Conservation (phyloP, 306 rosid genomes). For the Inga leiocalycina region DNA sequence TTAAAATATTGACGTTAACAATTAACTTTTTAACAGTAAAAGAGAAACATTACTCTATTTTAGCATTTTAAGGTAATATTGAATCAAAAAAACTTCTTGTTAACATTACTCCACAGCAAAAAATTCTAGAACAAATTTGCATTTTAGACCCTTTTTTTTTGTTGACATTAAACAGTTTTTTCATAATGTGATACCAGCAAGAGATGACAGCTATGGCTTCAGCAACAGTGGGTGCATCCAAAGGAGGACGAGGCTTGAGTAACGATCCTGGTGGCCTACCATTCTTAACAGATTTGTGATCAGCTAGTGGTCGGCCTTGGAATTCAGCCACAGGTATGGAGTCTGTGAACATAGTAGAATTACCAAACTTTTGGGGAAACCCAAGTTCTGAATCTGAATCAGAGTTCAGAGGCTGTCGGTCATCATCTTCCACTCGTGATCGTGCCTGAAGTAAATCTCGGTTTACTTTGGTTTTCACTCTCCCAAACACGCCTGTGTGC, state of each 20-base stretch:
- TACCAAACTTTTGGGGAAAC: slow-evolving; percentile 77
- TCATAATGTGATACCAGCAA: slow-evolving; percentile 59
- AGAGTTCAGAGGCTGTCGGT: slow-evolving; percentile 50
- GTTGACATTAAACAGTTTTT: no score
- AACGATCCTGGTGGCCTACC: slow-evolving; percentile 85
- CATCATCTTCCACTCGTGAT: slow-evolving; percentile 49
- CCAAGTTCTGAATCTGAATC: slow-evolving; percentile 48
- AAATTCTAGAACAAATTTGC: no score
- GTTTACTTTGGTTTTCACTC: slow-evolving; percentile 52
- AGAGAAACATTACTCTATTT: fast-evolving
- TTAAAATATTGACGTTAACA: no score
- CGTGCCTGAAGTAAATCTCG: slow-evolving; percentile 31
- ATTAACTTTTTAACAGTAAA: no score
- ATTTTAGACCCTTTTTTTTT: no score
- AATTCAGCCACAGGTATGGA: slow-evolving; percentile 71
- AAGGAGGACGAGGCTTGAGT: slow-evolving; percentile 64
- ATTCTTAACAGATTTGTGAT: slow-evolving; percentile 68
- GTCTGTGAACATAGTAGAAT: slow-evolving; percentile 62
- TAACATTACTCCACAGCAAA: no score
- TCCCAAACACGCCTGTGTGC: slow-evolving; percentile 72
- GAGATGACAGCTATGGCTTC: slow-evolving; percentile 89
- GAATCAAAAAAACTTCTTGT: no score
- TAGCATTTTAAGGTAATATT: no score
- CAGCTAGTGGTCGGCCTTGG: slow-evolving; percentile 84
- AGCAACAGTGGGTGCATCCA: slow-evolving; percentile 86